A percentile compares a stretch with the other conserved stretches of the same genome.
These are phyloP conservation scores for Aspergillus glaucus DNA, from an alignment of 2,329 filamentous ascomycete genomes.

Conservation along the genomic window DNA sequence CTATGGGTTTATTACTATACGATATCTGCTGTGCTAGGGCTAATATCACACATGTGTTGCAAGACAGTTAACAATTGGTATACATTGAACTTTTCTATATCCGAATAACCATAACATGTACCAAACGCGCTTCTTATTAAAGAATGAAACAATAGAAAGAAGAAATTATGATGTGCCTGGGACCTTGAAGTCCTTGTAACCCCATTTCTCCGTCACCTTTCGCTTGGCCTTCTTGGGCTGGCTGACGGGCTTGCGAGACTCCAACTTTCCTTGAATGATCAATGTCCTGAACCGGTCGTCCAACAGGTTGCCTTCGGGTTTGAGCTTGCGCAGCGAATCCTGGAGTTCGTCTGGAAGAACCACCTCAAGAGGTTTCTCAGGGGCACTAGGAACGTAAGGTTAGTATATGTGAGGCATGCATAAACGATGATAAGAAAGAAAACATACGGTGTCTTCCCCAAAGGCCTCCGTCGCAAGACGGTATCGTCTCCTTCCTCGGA, in stretches of 20 bases:
- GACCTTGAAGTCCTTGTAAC: slow-evolving; percentile 85
- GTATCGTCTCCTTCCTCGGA: slow-evolving; percentile 54
- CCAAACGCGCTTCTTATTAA: background rate
- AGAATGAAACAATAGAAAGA: slow-evolving; percentile 13
- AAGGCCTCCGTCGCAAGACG: slow-evolving; percentile 61
- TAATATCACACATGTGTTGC: background rate
- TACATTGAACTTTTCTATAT: background rate
- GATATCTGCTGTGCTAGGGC: background rate
- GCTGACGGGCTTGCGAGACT: slow-evolving; percentile 69
- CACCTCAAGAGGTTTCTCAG: slow-evolving; percentile 73
- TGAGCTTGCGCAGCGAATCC: slow-evolving; percentile 72
- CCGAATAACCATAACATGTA: slow-evolving; percentile 1
- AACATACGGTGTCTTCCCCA: slow-evolving; percentile 56
- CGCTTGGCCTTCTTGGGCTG: slow-evolving; percentile 77
- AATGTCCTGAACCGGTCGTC: slow-evolving; percentile 88
- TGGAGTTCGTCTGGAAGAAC: slow-evolving; percentile 77
- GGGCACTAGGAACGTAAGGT: slow-evolving; percentile 33
- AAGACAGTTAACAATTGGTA: background rate
- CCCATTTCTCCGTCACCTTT: slow-evolving; percentile 91
- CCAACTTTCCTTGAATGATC: slow-evolving; percentile 81
- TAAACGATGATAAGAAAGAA: background rate
- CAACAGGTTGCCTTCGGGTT: slow-evolving; percentile 91
- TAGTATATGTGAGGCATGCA: slow-evolving; percentile 9
- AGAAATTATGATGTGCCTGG: slow-evolving; percentile 21
- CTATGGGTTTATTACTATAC: background rate